phyloP scores from a whole-genome alignment of 768 basidiomycete genomes.

The Pleurotus salmoneostramineus region DNA sequence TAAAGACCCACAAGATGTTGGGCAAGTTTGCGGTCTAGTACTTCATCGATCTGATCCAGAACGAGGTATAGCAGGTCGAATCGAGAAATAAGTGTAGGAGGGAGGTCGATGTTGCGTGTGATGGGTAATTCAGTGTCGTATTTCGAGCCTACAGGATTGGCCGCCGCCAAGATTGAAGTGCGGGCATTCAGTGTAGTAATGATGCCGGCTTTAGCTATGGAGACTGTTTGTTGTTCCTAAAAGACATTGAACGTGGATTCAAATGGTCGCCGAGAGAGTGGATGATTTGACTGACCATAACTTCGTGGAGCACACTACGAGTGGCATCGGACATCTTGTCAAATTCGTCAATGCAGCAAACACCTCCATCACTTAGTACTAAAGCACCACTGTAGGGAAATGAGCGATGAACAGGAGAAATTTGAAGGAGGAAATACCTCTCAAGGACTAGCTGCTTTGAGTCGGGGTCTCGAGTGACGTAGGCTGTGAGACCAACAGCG shows the following conservation, averaged over 20 bases:
- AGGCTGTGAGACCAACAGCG: constrained; percentile 97
- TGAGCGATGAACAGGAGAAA: neutral
- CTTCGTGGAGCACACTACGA: constrained; percentile 97
- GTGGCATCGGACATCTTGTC: constrained; percentile 99
- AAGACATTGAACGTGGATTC: neutral
- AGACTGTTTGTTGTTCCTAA: constrained; percentile 99
- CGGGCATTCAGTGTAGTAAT: constrained; percentile 97
- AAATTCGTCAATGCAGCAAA: constrained; percentile 98
- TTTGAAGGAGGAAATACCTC: constrained; percentile 50
- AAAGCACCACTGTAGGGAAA: constrained; percentile 70
- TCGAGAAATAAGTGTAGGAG: constrained; percentile 95
- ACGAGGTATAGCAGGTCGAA: constrained; percentile 97
- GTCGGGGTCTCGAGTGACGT: constrained; percentile 97
- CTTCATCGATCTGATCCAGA: constrained; percentile 91
- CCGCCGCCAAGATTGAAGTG: constrained; percentile 97
- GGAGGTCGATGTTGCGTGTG: constrained; percentile 94
- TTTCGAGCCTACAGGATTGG: constrained; percentile 94
- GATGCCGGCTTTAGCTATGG: constrained; percentile 98
- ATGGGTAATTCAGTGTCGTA: constrained; percentile 92
- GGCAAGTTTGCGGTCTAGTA: constrained; percentile 79
- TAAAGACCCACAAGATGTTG: constrained; percentile 93
- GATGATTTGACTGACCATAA: constrained; percentile 60
- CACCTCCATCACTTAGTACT: constrained; percentile 92
- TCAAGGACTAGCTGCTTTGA: constrained; percentile 97
- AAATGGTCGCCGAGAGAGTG: neutral